Conservation (phyloP, 768 basidiomycete genomes). For the Auricularia auricula-judae region DNA sequence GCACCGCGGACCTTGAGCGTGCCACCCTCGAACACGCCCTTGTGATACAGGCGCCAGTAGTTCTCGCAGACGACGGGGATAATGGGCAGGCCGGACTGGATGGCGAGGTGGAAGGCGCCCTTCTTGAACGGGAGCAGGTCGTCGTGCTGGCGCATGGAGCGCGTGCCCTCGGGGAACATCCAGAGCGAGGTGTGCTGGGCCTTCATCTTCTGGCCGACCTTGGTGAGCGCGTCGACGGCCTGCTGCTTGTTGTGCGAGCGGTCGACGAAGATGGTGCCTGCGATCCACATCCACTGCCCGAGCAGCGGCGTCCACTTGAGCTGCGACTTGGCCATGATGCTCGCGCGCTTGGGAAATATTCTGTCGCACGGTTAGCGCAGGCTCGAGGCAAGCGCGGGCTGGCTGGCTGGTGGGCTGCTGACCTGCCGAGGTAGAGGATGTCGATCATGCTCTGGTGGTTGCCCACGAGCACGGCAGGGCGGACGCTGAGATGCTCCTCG, state of each 20-base stretch:
- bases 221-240: conserved; percentile 65
- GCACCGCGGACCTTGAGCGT: conserved; percentile 72
- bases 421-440: conserved; percentile 73
- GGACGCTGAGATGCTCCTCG: conserved; percentile 59
- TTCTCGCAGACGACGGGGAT: conserved; percentile 90
- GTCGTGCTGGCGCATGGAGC: conserved; percentile 54
- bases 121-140: conserved; percentile 88
- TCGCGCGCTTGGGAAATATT: conserved; percentile 68
- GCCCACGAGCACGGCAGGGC: conserved; percentile 65
- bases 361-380: conserved; percentile 25
- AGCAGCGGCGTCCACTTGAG: conserved; percentile 72
- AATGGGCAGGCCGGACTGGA: conserved; percentile 84
- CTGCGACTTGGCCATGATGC: conserved; percentile 91
- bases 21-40: conserved; percentile 65
- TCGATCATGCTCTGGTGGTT: conserved; percentile 96
- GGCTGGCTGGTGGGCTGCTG: conserved; percentile 16
- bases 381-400: not conserved
- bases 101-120: conserved; percentile 93
- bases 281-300: conserved; percentile 83
- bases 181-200: conserved; percentile 60
- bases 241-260: conserved; percentile 58
- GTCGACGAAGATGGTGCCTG: conserved; percentile 87
- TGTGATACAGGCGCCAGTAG: conserved; percentile 79
- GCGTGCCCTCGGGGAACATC: conserved; percentile 96
- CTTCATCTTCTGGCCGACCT: conserved; percentile 75